Base-by-base conservation (phyloP, 2,329 filamentous ascomycete genomes). In the Aspergillus carbonarius region DNA sequence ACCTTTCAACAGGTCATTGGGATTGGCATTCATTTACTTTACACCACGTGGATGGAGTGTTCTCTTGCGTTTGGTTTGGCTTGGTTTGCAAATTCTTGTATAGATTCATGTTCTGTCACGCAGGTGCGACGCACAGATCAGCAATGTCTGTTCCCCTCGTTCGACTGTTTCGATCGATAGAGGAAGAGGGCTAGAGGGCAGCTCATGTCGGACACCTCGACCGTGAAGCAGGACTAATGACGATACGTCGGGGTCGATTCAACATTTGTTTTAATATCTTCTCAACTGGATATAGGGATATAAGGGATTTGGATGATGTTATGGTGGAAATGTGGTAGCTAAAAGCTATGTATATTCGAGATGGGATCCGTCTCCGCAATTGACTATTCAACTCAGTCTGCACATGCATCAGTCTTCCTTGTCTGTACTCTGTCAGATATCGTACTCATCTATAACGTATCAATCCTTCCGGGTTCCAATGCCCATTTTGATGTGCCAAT, bases 1-100 rank as follows among this genome's bases (percentile, higher is more conserved):
- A 74, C 74, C 73, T 75, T 71, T 76, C 74, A 76, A 76, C 74
- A 76, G 73, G 74, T 74, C 67, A 61, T 63, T 66, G 62, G 61
- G 63, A 63, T 63, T 63, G 59, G 62, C 63, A 49, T 64, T 64
- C 64, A 65, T 55, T 63, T 58, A 62, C 55, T 54, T 47, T 57
- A 47, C 25, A 25, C 44, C 44, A 17, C 44, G 44, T 15, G 44
- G 25, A 48, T 13, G 44, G 44, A 32, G 44, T 48, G 25, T 30
- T 48, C n/a, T 48, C 10, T 48, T 30, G 44, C 44, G 25, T 27
- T 48, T 48, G 23, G 42, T 13, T 20, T 23, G 39, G 50, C 48
- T 58, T 48, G 32, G 17, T 58, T 58, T 49, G 34, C 49, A 53
- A 40, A 58, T 48, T 42, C 39, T 44, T 25, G 42, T 44, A 53